Conservation (phyloP, 371 early-diverging fungal genomes). For the Lichtheimia ramosa region DNA sequence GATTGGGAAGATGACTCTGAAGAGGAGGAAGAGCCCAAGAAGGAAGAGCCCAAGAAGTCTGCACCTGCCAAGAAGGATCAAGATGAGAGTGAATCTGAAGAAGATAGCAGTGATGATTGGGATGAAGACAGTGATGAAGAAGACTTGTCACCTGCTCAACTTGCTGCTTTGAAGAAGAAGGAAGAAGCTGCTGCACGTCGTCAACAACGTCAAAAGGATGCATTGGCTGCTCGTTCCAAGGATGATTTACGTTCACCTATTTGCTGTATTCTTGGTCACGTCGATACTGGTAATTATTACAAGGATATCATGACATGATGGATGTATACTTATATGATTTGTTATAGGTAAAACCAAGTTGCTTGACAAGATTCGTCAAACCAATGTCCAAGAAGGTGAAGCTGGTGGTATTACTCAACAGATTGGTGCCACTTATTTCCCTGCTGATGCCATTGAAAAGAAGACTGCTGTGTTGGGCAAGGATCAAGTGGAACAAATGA, state of each 20-base stretch:
- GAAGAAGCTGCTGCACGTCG: constrained; percentile 83
- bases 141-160: constrained; percentile 59
- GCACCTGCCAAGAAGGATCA: constrained; percentile 20
- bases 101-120: constrained; percentile 43
- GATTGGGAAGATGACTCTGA: constrained; percentile 67
- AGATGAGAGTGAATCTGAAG: constrained; percentile 51
- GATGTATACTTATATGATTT: neutral
- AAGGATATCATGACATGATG: neutral
- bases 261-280: constrained; percentile 99
- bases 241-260: constrained; percentile 98
- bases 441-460: constrained; percentile 88
- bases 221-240: constrained; percentile 82
- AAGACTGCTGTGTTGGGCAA: constrained; percentile 83
- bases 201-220: constrained; percentile 71
- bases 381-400: constrained; percentile 99
- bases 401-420: constrained; percentile 99
- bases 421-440: constrained; percentile 99
- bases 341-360: constrained; percentile 91
- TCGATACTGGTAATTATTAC: constrained; percentile 92
- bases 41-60: constrained; percentile 17
- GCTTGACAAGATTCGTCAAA: constrained; percentile 99
- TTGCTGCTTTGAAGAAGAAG: constrained; percentile 68
- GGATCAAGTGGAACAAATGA: constrained; percentile 50
- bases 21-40: constrained; percentile 47
- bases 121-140: constrained; percentile 61